A percentile compares a stretch with the other conserved stretches of the same genome.
Evolutionary conservation across 768 basidiomycete genomes (phyloP).

Genomic region (Cytidiella melzeri): DNA sequence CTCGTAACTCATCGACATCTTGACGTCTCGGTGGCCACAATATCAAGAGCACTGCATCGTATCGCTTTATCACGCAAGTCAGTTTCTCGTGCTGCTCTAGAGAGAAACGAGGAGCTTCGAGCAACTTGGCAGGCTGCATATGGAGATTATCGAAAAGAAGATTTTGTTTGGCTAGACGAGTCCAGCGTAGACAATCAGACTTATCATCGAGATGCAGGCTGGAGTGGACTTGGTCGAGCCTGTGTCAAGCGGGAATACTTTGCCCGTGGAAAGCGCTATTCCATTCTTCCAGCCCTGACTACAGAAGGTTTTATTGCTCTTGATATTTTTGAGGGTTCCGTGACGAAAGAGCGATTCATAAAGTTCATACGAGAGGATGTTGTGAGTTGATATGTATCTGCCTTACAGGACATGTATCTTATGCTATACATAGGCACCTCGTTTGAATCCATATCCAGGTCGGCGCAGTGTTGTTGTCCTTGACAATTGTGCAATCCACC

Average conservation of each 20-base stretch:
- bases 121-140: conserved; percentile 21
- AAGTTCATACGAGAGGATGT: conserved; percentile 23
- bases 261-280: conserved; percentile 12
- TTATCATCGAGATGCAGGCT: conserved; percentile 7
- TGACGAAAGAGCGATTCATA: conserved; percentile 25
- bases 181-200: conserved; percentile 14
- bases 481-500: conserved; percentile 38
- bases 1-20: conserved; percentile 16
- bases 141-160: conserved; percentile 12
- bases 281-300: conserved; percentile 13
- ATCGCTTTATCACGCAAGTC: conserved; percentile 23
- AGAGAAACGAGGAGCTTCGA: conserved; percentile 26
- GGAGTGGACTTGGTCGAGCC: conserved; percentile 6
- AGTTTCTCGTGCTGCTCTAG: conserved; percentile 20
- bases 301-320: conserved; percentile 11
- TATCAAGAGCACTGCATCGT: conserved; percentile 19
- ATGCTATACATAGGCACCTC: neutral
- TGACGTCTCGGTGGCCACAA: conserved; percentile 27
- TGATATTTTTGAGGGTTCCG: conserved; percentile 2
- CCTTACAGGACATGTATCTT: conserved; percentile 21
- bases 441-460: conserved; percentile 27
- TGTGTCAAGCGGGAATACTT: conserved; percentile 11
- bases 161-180: conserved; percentile 15
- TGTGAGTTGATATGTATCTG: conserved; percentile 5
- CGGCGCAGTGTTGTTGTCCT: conserved; percentile 31